These are phyloP conservation scores for Gossypium australe DNA, from an alignment of 345 rosid genomes.

Conservation along the genomic window DNA sequence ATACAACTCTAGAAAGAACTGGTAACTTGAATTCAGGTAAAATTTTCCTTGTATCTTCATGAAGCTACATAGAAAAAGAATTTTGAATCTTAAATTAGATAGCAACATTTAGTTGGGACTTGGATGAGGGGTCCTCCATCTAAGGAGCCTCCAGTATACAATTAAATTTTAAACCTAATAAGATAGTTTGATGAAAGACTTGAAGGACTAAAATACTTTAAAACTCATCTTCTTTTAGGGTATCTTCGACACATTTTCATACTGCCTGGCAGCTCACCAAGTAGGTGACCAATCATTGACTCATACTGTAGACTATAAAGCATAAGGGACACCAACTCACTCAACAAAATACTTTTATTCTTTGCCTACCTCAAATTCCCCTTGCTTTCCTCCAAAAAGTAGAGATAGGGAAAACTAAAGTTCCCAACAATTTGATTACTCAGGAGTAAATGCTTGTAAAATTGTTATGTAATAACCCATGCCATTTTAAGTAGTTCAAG, in stretches of 20 bases:
- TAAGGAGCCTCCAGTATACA: background rate
- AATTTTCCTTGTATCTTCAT: background rate
- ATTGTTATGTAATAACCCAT: background rate
- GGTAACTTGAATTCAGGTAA: background rate
- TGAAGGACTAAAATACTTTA: background rate
- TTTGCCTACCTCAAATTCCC: background rate
- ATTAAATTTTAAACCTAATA: slow-evolving; percentile 1
- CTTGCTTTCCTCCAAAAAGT: background rate
- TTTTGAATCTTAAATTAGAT: background rate
- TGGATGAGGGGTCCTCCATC: background rate
- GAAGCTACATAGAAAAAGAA: background rate
- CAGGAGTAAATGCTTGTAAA: background rate
- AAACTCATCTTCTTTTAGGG: background rate
- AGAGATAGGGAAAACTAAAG: background rate
- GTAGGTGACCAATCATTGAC: background rate
- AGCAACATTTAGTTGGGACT: background rate
- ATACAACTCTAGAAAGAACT: background rate
- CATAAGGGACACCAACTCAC: background rate
- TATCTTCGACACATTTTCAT: background rate
- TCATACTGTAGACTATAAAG: background rate
- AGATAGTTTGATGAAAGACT: background rate
- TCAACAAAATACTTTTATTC: background rate
- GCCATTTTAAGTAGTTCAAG: background rate
- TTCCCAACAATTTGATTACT: background rate
- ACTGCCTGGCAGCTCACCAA: background rate